Evolutionary conservation across 306 rosid species (phyloP), one percentile per base, ranked within the genome.

Genomic region (Mimosa bimucronata): DNA sequence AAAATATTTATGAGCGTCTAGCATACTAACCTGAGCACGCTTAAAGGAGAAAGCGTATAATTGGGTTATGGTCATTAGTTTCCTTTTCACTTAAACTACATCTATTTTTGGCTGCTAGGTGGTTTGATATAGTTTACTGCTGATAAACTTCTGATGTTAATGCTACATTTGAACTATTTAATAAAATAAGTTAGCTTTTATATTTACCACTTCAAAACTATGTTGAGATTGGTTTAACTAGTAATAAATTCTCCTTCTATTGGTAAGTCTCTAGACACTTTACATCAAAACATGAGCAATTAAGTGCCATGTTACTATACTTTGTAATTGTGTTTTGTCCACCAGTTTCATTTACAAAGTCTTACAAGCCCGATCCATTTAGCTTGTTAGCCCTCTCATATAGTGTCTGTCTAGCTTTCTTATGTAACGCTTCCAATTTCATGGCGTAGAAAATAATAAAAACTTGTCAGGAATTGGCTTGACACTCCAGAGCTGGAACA

Each of bases 401-500:
- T 29, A 18, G 44, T 50, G 48, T 12, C 34, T 18, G 2, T 64
- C 79, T 21, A 71, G 40, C 66, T 77, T 64, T 62, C 42, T 53
- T 30, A 37, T 23, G 15, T 55, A 30, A 64, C 28, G 71, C 70
- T 64, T 50, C 11, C 48, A 34, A 38, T 76, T 60, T 69, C 30
- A 37, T 25, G 26, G 2, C 34, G 12, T 52, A 5, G 66, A 61
- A 58, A 45, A 57, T 26, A 45, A 80, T 58, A 19, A 3, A 25
- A 71, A 64, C 74, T 44, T 67, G 26, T 62, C 46, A 8, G 45
- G 68, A 55, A 62, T 31, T 28, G 31, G 19, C 69, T 26, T 61
- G 58, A 70, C 19, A 46, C 52, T 70, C 29, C 14, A 30, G 57
- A 23, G 25, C 34, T 75, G 50, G 80, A 34, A 66, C 66, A 64